Evolutionary conservation across 73 alveolate genomes (phyloP), one percentile per base, ranked within the genome.

Genomic region (Stentor roeselii): DNA sequence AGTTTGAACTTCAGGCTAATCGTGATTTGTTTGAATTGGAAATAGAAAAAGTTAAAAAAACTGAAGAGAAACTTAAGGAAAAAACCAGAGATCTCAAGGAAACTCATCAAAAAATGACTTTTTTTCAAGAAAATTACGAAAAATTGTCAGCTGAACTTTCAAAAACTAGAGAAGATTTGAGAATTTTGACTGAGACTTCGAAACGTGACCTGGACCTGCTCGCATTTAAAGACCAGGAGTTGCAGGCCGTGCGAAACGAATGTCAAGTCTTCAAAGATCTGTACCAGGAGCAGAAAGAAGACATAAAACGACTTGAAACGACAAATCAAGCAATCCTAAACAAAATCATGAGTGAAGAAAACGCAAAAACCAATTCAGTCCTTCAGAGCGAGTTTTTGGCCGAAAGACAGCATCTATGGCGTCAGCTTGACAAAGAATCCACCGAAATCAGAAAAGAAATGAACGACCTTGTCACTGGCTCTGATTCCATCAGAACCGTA

Each of bases 1-100:
- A 86, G 59, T 82, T 87, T 59, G 58, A 91, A 41, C 80, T 91
- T 11, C 93, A 91, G 42, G 96, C 80, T 59, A 90, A 78, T n/a
- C 88, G 80, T 74, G 80, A 87, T 34, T 39, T 80, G 59, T 42
- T 91, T 35, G 59, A 78, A 78, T 2, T 84, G n/a, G 87, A 91
- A 42, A 83, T 75, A 39, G 91, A 83, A 14, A 77, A 89, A 39
- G 60, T 76, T 77, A 60, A 82, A 3, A 40, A 76, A 27, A 36
- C 83, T 31, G 93, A 87, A 50, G 86, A 84, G 4, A 86, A 59
- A 58, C 84, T 83, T 35, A 78, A 39, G 2, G 75, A 38, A 2
- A 27, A 83, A 21, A 87, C 75, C 39, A 84, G 84, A 80, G 96
- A 91, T 34, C 59, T 50, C 78, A 11, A 36, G 35, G 84, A 74